Evolutionary conservation across 1,284 basidiomycete genomes (phyloP).

Genomic region (Trametes versicolor): DNA sequence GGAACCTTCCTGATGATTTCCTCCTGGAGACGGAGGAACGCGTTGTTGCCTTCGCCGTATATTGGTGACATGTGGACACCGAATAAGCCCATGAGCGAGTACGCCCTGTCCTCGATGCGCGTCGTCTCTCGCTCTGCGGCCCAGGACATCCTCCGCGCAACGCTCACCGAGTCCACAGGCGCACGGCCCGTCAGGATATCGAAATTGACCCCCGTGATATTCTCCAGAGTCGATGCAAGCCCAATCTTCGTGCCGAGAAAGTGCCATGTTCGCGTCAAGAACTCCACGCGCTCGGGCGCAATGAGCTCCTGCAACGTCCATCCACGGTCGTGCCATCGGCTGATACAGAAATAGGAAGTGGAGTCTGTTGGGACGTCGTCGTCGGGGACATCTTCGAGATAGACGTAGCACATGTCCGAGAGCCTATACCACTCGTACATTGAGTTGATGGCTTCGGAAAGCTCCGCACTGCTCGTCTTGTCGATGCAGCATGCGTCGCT

Average conservation of each 20-base stretch:
- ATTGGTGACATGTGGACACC: conserved; percentile 12
- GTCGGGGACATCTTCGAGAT: conserved; percentile 3
- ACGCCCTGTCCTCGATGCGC: conserved; percentile 21
- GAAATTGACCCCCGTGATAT: conserved; percentile 1
- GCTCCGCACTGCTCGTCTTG: not conserved
- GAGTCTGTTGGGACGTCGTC: not conserved
- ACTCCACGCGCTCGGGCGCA: conserved; percentile 10
- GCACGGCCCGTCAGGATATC: conserved; percentile 5
- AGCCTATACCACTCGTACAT: conserved; percentile 1
- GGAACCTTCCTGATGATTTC: conserved; percentile 4
- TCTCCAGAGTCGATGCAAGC: conserved; percentile 2
- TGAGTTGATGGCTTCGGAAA: not conserved
- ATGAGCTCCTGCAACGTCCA: conserved; percentile 21
- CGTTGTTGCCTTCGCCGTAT: conserved; percentile 16
- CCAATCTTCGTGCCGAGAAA: conserved; percentile 18
- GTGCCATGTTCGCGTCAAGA: conserved; percentile 11
- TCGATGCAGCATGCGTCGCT: conserved; percentile 3
- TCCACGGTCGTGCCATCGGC: conserved; percentile 2
- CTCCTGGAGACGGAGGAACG: conserved; percentile 13
- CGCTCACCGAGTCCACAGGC: not conserved
- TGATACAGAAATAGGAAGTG: not conserved
- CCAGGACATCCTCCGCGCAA: conserved; percentile 22
- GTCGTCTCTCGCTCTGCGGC: conserved; percentile 11
- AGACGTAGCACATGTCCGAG: conserved; percentile 5
- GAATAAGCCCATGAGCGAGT: conserved; percentile 18